Base-by-base conservation (phyloP, 345 rosid species). In the Populus pruinosa region DNA sequence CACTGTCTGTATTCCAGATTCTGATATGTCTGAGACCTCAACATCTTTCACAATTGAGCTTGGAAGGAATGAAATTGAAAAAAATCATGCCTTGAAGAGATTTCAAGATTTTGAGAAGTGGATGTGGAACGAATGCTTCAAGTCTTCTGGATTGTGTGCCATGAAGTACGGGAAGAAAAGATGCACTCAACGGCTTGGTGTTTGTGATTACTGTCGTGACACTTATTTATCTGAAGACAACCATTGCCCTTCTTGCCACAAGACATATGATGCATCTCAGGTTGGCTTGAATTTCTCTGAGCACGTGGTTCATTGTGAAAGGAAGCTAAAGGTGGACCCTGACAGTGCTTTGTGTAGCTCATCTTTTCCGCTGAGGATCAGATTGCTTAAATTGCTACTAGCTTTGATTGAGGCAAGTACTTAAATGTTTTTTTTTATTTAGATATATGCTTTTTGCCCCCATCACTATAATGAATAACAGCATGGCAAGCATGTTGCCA, bases 81-180 rank as follows among this genome's bases (percentile, higher is more conserved):
- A 71, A 84, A 81, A 64, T 56, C 77, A 79, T 29, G 82, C 89
- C 74, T 74, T 89, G 83, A 84, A 77, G 86, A 91, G 97, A 80
- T 91, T 89, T 76, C 85, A 84, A 76, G 96, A 87, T 73, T 91
- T 90, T 63, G 96, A 92, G 87, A 91, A 83, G 76, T 94, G 97
- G 97, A 88, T 92, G 86, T 88, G 94, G 89, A 90, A 84, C 43
- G 91, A 88, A 68, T 85, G 91, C 82, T 64, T 72, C 72, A 77
- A 75, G 84, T 82, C 90, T 8, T 77, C 67, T 1, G 63, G 73
- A 29, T 82, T 89, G 73, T 84, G 76, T 27, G 90, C 97, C 72
- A 70, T 35, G 55, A 88, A 91, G 86, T 87, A 81, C 79, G 94
- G 90, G 83, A 88, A 87, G 69, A 88, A 85, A 84, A 82, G 86